Evolutionary conservation across 371 early-diverging fungal genomes (phyloP).

Genomic region (Blakeslea trispora): DNA sequence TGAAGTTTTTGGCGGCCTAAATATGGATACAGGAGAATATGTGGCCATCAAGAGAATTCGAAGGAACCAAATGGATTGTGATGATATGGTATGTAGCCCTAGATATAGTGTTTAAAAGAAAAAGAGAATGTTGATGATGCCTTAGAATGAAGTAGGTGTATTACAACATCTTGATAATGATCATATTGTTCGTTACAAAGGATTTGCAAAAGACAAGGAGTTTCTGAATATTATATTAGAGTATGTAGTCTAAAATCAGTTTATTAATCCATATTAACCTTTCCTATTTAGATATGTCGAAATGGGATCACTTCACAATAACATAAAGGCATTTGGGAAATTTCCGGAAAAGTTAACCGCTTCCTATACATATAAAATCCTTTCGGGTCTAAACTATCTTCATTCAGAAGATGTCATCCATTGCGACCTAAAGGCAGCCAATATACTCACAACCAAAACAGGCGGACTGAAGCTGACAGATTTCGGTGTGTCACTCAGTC

Average conservation of each 20-base stretch:
- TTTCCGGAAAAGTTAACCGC: conserved; percentile 92
- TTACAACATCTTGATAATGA: conserved; percentile 77
- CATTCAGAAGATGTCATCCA: conserved; percentile 90
- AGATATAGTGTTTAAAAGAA: no score
- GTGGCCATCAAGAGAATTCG: conserved; percentile 88
- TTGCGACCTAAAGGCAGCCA: conserved; percentile 96
- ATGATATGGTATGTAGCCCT: conserved; percentile 50
- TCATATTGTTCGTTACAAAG: conserved; percentile 88
- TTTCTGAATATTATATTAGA: conserved; percentile 88
- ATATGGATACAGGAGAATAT: conserved; percentile 83
- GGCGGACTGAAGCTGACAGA: conserved; percentile 93
- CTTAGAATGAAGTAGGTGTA: conserved; percentile 70
- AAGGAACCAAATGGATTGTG: conserved; percentile 60
- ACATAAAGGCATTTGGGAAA: conserved; percentile 84
- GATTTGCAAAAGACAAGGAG: conserved; percentile 75
- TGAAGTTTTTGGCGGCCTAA: conserved; percentile 80
- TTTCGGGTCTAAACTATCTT: conserved; percentile 88
- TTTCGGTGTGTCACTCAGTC: conserved; percentile 90
- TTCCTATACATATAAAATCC: conserved; percentile 87
- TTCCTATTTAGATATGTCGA: conserved; percentile 68
- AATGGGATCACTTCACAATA: conserved; percentile 87
- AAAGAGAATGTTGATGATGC: not conserved
- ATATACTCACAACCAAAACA: conserved; percentile 91
- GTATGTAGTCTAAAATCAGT: no score
- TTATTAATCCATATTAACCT: no score